These are phyloP conservation scores for Stramenopiles sp. DNA, from an alignment of 352 stramenopile genomes.

Conservation along the genomic window DNA sequence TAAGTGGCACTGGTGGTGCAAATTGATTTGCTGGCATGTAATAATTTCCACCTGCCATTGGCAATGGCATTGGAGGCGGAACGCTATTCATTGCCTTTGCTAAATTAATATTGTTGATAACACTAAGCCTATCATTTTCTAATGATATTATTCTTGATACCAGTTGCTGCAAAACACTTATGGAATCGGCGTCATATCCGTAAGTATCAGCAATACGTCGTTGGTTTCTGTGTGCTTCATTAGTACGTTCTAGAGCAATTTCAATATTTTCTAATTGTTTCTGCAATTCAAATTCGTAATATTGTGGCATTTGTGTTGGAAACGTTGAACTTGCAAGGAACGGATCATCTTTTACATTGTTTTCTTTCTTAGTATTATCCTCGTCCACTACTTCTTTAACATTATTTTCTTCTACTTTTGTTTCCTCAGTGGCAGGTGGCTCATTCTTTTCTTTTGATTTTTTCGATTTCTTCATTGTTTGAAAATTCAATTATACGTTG, in stretches of 20 bases:
- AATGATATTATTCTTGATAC: background rate
- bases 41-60: background rate
- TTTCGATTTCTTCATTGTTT: background rate
- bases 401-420: background rate
- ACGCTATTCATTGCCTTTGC: background rate
- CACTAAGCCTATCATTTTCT: background rate
- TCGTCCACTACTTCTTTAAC: background rate
- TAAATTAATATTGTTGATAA: background rate
- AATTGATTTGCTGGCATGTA: background rate
- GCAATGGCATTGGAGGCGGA: background rate
- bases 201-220: background rate
- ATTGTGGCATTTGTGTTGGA: background rate
- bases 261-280: conserved; percentile 4
- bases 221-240: background rate
- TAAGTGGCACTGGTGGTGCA: background rate
- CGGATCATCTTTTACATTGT: background rate
- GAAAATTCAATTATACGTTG: too few relatives aligned
- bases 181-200: background rate
- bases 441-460: background rate
- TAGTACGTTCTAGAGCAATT: background rate
- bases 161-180: background rate
- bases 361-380: background rate
- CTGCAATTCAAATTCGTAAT: background rate
- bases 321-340: background rate
- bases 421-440: background rate